Conservation (phyloP, 106 monocot genomes). For the Dendrobium nobile region DNA sequence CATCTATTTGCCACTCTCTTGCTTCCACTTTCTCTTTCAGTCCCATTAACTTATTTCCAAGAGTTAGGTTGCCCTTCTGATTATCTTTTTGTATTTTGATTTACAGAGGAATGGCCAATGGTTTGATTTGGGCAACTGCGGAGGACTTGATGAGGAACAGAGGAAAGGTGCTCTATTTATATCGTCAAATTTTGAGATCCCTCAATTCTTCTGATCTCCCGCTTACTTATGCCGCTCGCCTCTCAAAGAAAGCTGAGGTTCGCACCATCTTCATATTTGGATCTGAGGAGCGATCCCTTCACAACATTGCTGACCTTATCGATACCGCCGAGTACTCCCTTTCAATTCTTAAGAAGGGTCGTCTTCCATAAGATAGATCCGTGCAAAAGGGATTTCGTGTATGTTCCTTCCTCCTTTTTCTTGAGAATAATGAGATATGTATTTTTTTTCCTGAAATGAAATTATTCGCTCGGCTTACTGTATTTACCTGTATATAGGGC, state of each 20-base stretch:
- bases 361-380: constrained; percentile 28
- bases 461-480: too few species aligned
- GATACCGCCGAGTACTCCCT: constrained; percentile 65
- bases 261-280: constrained; percentile 67
- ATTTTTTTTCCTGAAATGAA: too few species aligned
- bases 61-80: background rate
- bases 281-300: constrained; percentile 73
- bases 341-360: constrained; percentile 53
- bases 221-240: constrained; percentile 45
- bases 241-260: constrained; percentile 71
- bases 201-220: constrained; percentile 69
- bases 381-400: background rate
- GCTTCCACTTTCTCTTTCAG: too few species aligned
- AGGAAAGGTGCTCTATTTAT: constrained; percentile 48
- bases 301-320: constrained; percentile 87
- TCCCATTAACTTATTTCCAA: too few species aligned
- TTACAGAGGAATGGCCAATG: constrained; percentile 25
- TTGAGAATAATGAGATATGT: too few species aligned
- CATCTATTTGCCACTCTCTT: too few species aligned
- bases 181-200: constrained; percentile 64
- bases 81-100: background rate
- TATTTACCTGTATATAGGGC: too few species aligned
- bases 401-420: too few species aligned
- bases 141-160: constrained; percentile 69
- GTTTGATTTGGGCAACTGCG: constrained; percentile 63